Conservation (phyloP, 2,329 filamentous ascomycete genomes). For the Arthrobotrys megalospora region DNA sequence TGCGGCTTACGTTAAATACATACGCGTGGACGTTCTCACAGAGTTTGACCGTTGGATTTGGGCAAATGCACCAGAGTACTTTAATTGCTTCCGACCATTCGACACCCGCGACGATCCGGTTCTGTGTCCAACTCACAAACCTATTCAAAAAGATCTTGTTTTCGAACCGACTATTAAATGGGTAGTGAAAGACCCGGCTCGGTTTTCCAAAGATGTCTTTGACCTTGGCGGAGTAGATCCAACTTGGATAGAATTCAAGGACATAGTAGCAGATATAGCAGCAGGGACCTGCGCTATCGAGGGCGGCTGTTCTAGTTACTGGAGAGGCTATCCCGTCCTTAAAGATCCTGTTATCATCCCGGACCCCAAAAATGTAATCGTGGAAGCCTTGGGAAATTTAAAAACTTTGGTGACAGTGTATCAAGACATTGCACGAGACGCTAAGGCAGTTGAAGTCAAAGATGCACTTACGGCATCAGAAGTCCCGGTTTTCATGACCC, state of each 20-base stretch:
- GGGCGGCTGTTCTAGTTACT: background rate
- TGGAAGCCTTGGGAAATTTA: slow-evolving; percentile 13
- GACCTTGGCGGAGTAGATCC: slow-evolving; percentile 20
- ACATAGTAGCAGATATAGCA: slow-evolving; percentile 3
- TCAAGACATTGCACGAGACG: slow-evolving; percentile 11
- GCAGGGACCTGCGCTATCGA: slow-evolving; percentile 1
- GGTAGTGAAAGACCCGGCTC: slow-evolving; percentile 2
- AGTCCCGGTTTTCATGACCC: slow-evolving; percentile 30
- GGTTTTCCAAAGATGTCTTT: slow-evolving; percentile 9
- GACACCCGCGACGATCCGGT: background rate
- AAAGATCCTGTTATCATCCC: slow-evolving; percentile 3
- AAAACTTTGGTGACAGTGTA: background rate
- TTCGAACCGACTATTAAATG: slow-evolving; percentile 13
- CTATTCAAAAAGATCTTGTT: background rate
- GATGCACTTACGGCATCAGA: slow-evolving; percentile 21
- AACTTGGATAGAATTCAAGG: slow-evolving; percentile 10
- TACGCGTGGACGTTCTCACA: background rate
- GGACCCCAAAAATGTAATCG: slow-evolving; percentile 13
- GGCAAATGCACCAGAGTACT: slow-evolving; percentile 5
- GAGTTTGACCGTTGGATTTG: slow-evolving; percentile 18
- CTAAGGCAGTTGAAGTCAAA: background rate
- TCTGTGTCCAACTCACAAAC: background rate
- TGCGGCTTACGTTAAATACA: slow-evolving; percentile 4
- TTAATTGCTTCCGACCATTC: slow-evolving; percentile 11
- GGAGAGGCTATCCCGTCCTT: slow-evolving; percentile 1